Conservation (phyloP, 306 rosid species). For the Trichosanthes truncata region DNA sequence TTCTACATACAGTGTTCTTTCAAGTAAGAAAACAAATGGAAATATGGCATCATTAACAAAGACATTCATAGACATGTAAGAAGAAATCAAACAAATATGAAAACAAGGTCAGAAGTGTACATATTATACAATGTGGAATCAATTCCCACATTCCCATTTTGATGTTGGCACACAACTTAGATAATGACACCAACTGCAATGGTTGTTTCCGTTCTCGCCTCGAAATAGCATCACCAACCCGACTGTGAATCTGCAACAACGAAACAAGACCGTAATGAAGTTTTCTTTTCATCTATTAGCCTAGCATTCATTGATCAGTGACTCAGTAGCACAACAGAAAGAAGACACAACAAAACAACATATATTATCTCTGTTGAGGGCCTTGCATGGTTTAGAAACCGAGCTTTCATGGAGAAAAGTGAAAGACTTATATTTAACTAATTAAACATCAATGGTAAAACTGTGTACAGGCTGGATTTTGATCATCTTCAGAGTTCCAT, state of each 20-base stretch:
- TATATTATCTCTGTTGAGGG: background rate
- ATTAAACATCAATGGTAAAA: background rate
- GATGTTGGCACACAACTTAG: slow-evolving; percentile 40
- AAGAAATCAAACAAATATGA: background rate
- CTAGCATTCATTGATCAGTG: background rate
- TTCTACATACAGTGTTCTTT: background rate
- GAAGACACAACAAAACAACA: background rate
- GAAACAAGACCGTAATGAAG: background rate
- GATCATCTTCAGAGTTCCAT: background rate
- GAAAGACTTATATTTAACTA: background rate
- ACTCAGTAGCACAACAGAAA: background rate
- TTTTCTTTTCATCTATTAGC: background rate
- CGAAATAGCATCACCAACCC: slow-evolving; percentile 36
- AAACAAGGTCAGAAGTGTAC: background rate
- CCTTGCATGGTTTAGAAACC: background rate
- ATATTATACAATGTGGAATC: background rate
- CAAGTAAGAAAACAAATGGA: background rate
- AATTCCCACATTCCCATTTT: slow-evolving; percentile 29
- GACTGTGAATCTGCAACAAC: slow-evolving; percentile 17
- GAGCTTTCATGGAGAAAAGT: too few relatives aligned
- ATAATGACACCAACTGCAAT: slow-evolving; percentile 47
- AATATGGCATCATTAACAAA: slow-evolving; percentile 1
- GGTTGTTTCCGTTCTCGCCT: slow-evolving; percentile 31
- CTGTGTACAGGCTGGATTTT: background rate
- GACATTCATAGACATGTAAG: background rate